Conservation (phyloP, 352 stramenopile species). For the Phytophthora europaea region DNA sequence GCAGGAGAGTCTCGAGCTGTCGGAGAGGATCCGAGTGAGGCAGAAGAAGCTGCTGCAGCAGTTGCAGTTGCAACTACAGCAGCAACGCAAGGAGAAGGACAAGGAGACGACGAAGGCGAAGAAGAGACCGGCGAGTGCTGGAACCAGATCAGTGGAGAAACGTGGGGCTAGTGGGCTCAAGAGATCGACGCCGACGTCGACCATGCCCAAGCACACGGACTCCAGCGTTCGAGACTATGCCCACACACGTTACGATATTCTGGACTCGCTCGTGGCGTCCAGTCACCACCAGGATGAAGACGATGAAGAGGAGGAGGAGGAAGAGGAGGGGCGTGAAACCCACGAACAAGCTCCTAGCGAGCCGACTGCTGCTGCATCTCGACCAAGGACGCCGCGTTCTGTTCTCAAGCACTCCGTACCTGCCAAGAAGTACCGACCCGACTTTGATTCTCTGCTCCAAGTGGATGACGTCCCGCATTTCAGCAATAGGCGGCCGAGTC, state of each 20-base stretch:
- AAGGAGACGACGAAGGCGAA: constrained; percentile 21
- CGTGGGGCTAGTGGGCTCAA: neutral
- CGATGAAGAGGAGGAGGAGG: constrained; percentile 27
- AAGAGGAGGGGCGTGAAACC: constrained; percentile 15
- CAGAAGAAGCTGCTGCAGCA: constrained; percentile 87
- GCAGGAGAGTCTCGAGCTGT: constrained; percentile 84
- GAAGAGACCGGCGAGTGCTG: constrained; percentile 21
- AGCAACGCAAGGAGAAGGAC: constrained; percentile 41
- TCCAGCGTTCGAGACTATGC: constrained; percentile 3
- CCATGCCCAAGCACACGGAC: constrained; percentile 6
- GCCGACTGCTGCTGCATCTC: constrained; percentile 26
- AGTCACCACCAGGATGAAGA: constrained; percentile 26
- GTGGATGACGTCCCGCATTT: constrained; percentile 35
- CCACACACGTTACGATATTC: constrained; percentile 44
- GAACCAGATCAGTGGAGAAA: constrained; percentile 11
- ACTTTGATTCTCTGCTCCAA: constrained; percentile 60
- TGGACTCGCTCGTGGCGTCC: constrained; percentile 49
- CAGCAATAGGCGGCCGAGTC: constrained; percentile 31
- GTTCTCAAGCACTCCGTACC: constrained; percentile 18
- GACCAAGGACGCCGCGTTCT: constrained; percentile 12
- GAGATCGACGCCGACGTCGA: constrained; percentile 8
- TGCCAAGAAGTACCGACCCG: constrained; percentile 29
- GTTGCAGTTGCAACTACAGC: constrained; percentile 74
- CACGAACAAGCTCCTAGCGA: constrained; percentile 41
- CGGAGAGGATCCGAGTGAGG: constrained; percentile 76